These are phyloP conservation scores for Rugonectria rugulosa DNA, from an alignment of 2,329 filamentous ascomycete genomes.

Conservation along the genomic window DNA sequence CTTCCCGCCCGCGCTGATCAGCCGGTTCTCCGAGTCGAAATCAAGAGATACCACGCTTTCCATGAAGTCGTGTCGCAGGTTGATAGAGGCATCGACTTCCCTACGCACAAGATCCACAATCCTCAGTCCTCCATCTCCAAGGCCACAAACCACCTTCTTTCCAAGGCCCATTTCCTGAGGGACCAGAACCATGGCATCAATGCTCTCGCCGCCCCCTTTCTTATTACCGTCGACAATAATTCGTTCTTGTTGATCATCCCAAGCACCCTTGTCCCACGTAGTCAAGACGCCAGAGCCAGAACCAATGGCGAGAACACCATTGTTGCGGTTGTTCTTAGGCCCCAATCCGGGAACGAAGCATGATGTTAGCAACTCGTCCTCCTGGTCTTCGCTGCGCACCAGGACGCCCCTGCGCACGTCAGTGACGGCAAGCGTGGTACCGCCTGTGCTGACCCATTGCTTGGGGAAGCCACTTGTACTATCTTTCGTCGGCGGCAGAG, in stretches of 20 bases:
- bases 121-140: slow-evolving; percentile 80
- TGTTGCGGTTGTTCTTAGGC: slow-evolving; percentile 68
- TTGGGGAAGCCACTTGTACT: slow-evolving; percentile 91
- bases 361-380: slow-evolving; percentile 88
- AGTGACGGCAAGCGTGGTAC: slow-evolving; percentile 88
- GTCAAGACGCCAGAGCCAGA: slow-evolving; percentile 82
- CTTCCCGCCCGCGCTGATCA: slow-evolving; percentile 89
- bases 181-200: slow-evolving; percentile 79
- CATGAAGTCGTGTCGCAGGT: slow-evolving; percentile 77
- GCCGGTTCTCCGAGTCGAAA: slow-evolving; percentile 84
- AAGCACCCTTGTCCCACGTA: slow-evolving; percentile 91
- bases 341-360: slow-evolving; percentile 80
- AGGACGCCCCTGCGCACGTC: slow-evolving; percentile 88
- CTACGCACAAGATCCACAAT: slow-evolving; percentile 80
- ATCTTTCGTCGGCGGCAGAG: slow-evolving; percentile 79
- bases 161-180: slow-evolving; percentile 74
- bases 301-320: slow-evolving; percentile 80
- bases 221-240: slow-evolving; percentile 74
- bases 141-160: slow-evolving; percentile 79
- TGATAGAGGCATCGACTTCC: slow-evolving; percentile 71
- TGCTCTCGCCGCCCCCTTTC: slow-evolving; percentile 71
- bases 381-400: slow-evolving; percentile 91
- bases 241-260: slow-evolving; percentile 94
- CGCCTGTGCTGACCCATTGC: slow-evolving; percentile 94
- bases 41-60: slow-evolving; percentile 84